These are phyloP conservation scores for Hypericum androsaemum DNA, from an alignment of 345 rosid genomes.

Conservation along the genomic window DNA sequence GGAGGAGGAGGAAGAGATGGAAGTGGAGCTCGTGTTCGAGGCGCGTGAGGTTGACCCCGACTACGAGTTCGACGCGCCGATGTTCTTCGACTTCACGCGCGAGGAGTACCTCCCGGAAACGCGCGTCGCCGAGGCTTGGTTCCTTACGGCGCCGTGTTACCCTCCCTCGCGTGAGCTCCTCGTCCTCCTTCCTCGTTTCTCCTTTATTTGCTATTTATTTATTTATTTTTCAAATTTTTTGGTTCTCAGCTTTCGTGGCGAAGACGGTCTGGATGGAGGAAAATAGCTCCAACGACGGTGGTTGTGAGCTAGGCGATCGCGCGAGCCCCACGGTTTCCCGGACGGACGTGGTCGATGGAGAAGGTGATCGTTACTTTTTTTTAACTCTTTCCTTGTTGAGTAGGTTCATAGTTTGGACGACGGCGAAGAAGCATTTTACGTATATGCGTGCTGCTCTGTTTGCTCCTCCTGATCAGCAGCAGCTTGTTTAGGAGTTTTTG, in stretches of 20 bases:
- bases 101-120: conserved; percentile 58
- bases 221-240: background rate
- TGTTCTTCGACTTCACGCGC: conserved; percentile 64
- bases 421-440: no score
- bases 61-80: conserved; percentile 87
- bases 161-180: conserved; percentile 84
- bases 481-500: no score
- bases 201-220: background rate
- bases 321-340: conserved; percentile 14
- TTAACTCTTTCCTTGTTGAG: background rate
- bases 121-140: conserved; percentile 61
- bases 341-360: conserved; percentile 7
- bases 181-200: background rate
- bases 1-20: conserved; percentile 29
- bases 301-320: background rate
- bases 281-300: conserved; percentile 11
- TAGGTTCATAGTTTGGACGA: no score
- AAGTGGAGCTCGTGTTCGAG: conserved; percentile 43
- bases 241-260: conserved; percentile 42
- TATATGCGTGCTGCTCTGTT: no score
- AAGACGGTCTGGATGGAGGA: conserved; percentile 42
- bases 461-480: no score
- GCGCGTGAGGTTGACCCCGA: conserved; percentile 69
- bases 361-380: conserved; percentile 22
- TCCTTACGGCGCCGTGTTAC: conserved; percentile 48